Evolutionary conservation across 2,329 filamentous ascomycete species (phyloP), one percentile per base, ranked within the genome.

Genomic region (Diaporthe velutina): DNA sequence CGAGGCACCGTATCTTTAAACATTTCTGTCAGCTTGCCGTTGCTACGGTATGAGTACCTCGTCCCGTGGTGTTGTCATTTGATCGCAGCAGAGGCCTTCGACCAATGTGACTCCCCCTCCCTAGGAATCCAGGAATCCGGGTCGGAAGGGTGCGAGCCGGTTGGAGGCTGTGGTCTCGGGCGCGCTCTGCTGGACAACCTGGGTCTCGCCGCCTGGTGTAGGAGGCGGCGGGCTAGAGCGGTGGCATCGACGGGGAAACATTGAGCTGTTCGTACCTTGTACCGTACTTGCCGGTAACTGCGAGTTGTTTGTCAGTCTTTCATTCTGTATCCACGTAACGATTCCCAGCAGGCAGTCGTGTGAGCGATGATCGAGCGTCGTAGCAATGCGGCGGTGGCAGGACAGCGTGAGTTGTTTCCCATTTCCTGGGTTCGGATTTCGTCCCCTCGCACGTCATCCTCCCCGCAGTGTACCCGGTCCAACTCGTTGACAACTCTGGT

Each of bases 281-380:
- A 92, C 96, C 96, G 90, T 98, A 98, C 93, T 98, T 97, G 90
- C 96, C 95, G 90, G 96, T 98, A 88, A 98, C 96, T 88, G 95
- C 95, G 93, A 98, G 22, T 25, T 64, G 10, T 48, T 50, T 66
- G 73, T 76, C 60, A 76, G 75, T 22, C 5, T 33, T 28, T 45
- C 68, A 73, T 68, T 42, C 71, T 28, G 12, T 22, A 45, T 17
- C 17, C 22, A 13, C 19, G 40, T 22, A 22, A 13, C 19, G n/a
- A 17, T 25, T 9, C 22, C 30, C 40, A 19, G n/a, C 15, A 58
- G 15, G 22, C 25, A 38, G 60, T 55, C 45, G 38, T 64, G 3
- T 50, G 55, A 58, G 61, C 55, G 68, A 54, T 50, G 33, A 54
- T 38, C 61, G 60, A 58, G 58, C 30, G 70, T 35, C 35, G 54